Evolutionary conservation across 306 rosid genomes (phyloP).

Genomic region (Corylus avellana): DNA sequence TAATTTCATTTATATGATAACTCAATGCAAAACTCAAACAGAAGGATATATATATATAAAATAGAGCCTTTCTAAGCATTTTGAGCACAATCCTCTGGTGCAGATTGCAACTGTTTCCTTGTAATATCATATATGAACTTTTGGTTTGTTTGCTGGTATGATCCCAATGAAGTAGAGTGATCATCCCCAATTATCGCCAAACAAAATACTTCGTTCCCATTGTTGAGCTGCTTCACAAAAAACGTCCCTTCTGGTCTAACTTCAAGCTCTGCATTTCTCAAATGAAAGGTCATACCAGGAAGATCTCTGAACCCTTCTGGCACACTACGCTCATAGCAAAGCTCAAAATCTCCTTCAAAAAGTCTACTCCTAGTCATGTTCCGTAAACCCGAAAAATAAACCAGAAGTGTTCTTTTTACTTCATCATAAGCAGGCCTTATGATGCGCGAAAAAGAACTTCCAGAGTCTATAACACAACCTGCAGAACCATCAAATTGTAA

Average conservation of each 20-base stretch:
- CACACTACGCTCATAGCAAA: too few relatives aligned
- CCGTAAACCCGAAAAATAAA: too few relatives aligned
- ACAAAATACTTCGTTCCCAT: not conserved
- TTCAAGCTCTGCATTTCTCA: too few relatives aligned
- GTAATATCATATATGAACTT: not conserved
- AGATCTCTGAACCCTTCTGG: too few relatives aligned
- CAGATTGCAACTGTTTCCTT: not conserved
- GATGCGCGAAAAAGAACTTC: not conserved
- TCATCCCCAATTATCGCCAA: not conserved
- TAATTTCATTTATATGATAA: too few relatives aligned
- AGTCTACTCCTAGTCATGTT: not conserved
- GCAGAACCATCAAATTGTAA: too few relatives aligned
- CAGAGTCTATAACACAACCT: not conserved
- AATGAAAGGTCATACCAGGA: too few relatives aligned
- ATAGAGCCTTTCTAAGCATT: not conserved
- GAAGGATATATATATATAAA: too few relatives aligned
- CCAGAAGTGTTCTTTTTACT: not conserved
- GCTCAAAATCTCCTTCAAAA: too few relatives aligned
- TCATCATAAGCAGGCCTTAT: not conserved
- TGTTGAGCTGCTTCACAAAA: too few relatives aligned
- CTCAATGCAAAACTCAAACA: too few relatives aligned
- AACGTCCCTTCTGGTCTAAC: too few relatives aligned
- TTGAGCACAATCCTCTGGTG: constrained; percentile 1
- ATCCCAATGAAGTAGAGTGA: not conserved
- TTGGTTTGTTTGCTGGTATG: not conserved